Evolutionary conservation across 2,329 filamentous ascomycete species (phyloP).

Genomic region (Pseudogymnoascus sp.): DNA sequence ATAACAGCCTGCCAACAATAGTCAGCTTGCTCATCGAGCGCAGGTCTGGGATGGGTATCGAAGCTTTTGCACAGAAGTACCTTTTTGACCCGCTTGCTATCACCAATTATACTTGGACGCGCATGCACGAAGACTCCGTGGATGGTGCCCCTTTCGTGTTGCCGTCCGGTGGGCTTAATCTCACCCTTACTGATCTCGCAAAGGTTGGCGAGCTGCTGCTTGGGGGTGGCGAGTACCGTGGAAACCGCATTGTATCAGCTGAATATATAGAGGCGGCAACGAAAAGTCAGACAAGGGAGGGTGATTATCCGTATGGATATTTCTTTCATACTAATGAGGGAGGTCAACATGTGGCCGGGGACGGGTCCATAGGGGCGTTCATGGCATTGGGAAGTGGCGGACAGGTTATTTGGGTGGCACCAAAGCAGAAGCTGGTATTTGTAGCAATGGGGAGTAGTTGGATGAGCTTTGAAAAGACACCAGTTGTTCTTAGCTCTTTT

Average conservation of each 20-base stretch:
- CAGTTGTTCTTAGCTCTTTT: background rate
- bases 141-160: background rate
- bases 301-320: conserved; percentile 2
- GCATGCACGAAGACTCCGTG: background rate
- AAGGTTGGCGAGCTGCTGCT: conserved; percentile 1
- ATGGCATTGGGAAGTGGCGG: background rate
- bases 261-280: background rate
- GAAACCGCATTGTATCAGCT: background rate
- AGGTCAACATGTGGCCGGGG: background rate
- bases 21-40: conserved; percentile 2
- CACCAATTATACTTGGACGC: background rate
- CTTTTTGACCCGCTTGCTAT: background rate
- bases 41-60: background rate
- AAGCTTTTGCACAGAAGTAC: background rate
- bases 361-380: background rate
- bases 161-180: background rate
- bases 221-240: background rate
- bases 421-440: background rate
- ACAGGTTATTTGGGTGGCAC: conserved; percentile 3
- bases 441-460: background rate
- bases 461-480: background rate
- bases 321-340: background rate
- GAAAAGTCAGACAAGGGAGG: background rate
- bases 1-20: background rate
- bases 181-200: background rate